Evolutionary conservation across 2,329 filamentous ascomycete species (phyloP).

Genomic region (Aspergillus sp.): DNA sequence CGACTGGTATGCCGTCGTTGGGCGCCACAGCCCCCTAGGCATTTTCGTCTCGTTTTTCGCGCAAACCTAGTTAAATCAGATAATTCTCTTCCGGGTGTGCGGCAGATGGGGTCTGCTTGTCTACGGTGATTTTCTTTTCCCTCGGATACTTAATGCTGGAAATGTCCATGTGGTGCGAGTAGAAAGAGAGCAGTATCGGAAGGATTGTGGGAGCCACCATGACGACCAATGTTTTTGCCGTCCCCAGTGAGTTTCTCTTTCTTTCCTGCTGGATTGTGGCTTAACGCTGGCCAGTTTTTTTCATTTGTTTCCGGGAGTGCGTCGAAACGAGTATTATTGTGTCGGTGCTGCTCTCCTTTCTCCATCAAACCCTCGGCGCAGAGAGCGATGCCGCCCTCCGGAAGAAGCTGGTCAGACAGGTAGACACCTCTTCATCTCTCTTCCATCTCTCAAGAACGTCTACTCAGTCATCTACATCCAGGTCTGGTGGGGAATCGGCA

Average conservation of each 20-base stretch:
- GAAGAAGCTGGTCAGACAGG: conserved; percentile 67
- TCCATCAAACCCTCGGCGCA: conserved; percentile 75
- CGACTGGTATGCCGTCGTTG: background rate
- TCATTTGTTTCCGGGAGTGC: conserved; percentile 84
- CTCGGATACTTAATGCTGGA: background rate
- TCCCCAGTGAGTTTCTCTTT: conserved; percentile 10
- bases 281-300: conserved; percentile 61
- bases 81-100: background rate
- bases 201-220: conserved; percentile 1
- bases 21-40: background rate
- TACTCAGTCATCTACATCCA: conserved; percentile 27
- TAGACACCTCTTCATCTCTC: conserved; percentile 23
- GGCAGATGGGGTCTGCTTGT: background rate
- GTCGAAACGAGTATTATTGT: conserved; percentile 82
- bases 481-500: conserved; percentile 67
- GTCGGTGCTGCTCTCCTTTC: conserved; percentile 79
- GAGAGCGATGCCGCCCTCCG: conserved; percentile 61
- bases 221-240: conserved; percentile 15
- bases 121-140: background rate
- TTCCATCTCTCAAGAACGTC: background rate
- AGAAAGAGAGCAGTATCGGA: too few relatives aligned
- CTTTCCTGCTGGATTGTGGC: background rate
- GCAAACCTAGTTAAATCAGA: conserved; percentile 3
- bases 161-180: too few relatives aligned
- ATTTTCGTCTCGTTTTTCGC: background rate